A percentile compares a stretch with the other conserved stretches of the same genome.
Conservation (phyloP, 768 basidiomycete genomes). For the Cubamyces sp. region DNA sequence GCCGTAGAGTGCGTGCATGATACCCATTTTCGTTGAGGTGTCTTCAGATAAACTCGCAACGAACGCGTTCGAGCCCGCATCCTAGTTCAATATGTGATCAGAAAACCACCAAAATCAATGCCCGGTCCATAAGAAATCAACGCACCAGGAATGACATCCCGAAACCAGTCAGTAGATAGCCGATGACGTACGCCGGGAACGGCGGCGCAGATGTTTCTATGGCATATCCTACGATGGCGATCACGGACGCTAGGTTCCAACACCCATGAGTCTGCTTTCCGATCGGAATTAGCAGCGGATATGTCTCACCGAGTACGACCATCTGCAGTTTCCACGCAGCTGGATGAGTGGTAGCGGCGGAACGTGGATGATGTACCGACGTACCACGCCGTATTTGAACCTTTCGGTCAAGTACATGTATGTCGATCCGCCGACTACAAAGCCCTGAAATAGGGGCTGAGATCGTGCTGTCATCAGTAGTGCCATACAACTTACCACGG, state of each 20-base stretch:
- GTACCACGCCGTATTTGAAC: slow-evolving; percentile 50
- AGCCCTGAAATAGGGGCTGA: slow-evolving; percentile 41
- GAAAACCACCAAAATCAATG: neutral
- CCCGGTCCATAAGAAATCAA: neutral
- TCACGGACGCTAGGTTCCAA: slow-evolving; percentile 47
- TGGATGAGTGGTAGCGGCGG: neutral
- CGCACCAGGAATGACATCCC: slow-evolving; percentile 39
- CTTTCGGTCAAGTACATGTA: slow-evolving; percentile 50
- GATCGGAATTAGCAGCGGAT: neutral
- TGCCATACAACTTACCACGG: slow-evolving; percentile 37
- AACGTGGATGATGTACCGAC: neutral
- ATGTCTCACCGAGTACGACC: slow-evolving; percentile 9
- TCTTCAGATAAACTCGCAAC: slow-evolving; percentile 62
- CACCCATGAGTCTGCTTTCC: neutral
- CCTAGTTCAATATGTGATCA: slow-evolving; percentile 39
- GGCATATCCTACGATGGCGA: slow-evolving; percentile 55
- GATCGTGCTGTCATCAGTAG: neutral
- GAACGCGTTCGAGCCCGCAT: slow-evolving; percentile 74
- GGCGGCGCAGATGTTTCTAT: slow-evolving; percentile 60
- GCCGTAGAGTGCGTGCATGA: slow-evolving; percentile 56
- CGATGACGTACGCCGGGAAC: slow-evolving; percentile 63
- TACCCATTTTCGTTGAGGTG: slow-evolving; percentile 60
- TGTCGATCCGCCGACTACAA: slow-evolving; percentile 46
- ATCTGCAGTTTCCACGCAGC: neutral
- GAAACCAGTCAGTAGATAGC: slow-evolving; percentile 50